Conservation (phyloP, 805 yeast species). For the Zygosaccharomyces kombuchaensis region DNA sequence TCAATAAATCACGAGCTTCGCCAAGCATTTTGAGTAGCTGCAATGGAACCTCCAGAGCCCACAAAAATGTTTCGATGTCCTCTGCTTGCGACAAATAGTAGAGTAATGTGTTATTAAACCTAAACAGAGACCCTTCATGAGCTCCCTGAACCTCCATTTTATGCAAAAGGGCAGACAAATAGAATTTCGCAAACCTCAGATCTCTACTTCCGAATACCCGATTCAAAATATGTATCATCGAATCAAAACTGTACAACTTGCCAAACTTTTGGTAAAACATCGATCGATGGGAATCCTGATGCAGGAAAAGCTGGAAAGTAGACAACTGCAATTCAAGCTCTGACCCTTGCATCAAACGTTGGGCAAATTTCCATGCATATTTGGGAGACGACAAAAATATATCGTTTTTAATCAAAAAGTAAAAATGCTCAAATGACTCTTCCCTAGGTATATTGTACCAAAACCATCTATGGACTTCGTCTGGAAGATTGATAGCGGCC, state of each 20-base stretch:
- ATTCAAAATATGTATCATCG: constrained; percentile 19
- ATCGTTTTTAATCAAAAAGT: constrained; percentile 24
- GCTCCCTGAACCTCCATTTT: constrained; percentile 14
- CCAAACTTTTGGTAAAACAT: constrained; percentile 19
- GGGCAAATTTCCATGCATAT: constrained; percentile 12
- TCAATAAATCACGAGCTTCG: neutral
- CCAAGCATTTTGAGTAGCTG: constrained; percentile 8
- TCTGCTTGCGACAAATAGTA: constrained; percentile 17
- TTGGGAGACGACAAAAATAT: constrained; percentile 19
- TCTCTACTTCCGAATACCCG: constrained; percentile 17
- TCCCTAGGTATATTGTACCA: constrained; percentile 16
- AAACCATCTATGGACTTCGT: constrained; percentile 29
- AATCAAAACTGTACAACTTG: constrained; percentile 21
- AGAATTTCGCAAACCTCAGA: constrained; percentile 17
- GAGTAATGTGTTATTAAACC: constrained; percentile 22
- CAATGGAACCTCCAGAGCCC: constrained; percentile 15
- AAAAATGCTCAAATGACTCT: constrained; percentile 23
- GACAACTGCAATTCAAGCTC: constrained; percentile 27
- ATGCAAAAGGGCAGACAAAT: constrained; percentile 22
- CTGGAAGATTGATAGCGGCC: constrained; percentile 19
- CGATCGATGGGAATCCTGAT: constrained; percentile 12
- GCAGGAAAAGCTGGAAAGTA: constrained; percentile 27
- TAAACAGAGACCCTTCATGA: constrained; percentile 12
- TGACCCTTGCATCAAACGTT: constrained; percentile 27
- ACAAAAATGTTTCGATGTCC: constrained; percentile 23